Percentiles rank a stretch among this genome's conserved stretches.
Conservation (phyloP, 129 eudicot genomes). For the Saussurea involucrata region DNA sequence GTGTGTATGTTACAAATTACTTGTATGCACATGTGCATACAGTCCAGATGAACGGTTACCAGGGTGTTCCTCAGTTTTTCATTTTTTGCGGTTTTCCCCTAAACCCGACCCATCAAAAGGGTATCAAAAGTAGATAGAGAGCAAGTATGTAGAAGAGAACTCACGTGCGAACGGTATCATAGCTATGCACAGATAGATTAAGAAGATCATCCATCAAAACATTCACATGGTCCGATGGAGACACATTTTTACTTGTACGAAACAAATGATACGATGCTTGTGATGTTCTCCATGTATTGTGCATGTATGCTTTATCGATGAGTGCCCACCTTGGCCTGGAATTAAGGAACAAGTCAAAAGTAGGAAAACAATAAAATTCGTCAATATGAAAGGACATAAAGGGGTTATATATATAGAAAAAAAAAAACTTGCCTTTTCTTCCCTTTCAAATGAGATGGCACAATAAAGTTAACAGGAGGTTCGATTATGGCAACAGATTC, state of each 20-base stretch:
- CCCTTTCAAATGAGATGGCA: constrained; percentile 67
- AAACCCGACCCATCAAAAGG: too few species aligned
- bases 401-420: neutral
- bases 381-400: neutral
- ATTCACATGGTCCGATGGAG: constrained; percentile 58
- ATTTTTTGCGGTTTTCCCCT: too few species aligned
- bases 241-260: constrained; percentile 57
- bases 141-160: constrained; percentile 23
- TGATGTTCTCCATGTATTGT: constrained; percentile 92
- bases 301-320: constrained; percentile 94
- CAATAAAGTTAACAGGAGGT: constrained; percentile 80
- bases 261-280: constrained; percentile 84
- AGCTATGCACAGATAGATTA: constrained; percentile 78
- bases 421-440: constrained; percentile 57
- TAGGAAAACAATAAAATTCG: neutral
- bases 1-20: too few species aligned
- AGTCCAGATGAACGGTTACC: too few species aligned
- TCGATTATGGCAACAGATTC: constrained; percentile 93
- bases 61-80: too few species aligned
- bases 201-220: constrained; percentile 82
- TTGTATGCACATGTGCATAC: too few species aligned
- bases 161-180: constrained; percentile 93
- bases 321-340: constrained; percentile 95
- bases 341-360: constrained; percentile 13
- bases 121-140: neutral